Conservation (phyloP, 1,284 basidiomycete species). For the Malassezia caprae region DNA sequence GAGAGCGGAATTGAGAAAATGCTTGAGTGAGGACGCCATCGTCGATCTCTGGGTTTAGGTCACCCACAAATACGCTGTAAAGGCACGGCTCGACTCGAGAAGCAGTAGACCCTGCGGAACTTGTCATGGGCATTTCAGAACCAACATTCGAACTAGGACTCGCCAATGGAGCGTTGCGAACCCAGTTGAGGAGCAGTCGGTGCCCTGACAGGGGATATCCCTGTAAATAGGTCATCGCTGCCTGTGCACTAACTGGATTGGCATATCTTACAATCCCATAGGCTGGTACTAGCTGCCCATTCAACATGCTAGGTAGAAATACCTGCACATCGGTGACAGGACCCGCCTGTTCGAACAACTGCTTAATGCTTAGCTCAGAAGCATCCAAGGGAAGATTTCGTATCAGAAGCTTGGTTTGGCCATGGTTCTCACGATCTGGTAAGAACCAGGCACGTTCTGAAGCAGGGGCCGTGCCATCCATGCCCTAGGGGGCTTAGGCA, state of each 20-base stretch:
- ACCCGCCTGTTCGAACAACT: constrained; percentile 90
- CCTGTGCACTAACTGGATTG: constrained; percentile 29
- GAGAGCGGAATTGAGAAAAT: constrained; percentile 82
- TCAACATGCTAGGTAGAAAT: constrained; percentile 69
- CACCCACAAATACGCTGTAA: constrained; percentile 95
- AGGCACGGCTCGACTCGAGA: constrained; percentile 51
- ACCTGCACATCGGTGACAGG: constrained; percentile 95
- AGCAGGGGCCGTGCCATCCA: constrained; percentile 2
- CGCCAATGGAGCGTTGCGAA: constrained; percentile 9
- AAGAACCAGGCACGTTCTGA: not conserved
- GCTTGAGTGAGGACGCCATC: constrained; percentile 93
- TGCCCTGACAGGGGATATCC: constrained; percentile 96
- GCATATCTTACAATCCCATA: constrained; percentile 71
- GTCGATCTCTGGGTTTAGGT: constrained; percentile 93
- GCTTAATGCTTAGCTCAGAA: constrained; percentile 63
- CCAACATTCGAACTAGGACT: not conserved
- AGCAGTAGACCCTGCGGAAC: not conserved
- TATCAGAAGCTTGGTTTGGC: constrained; percentile 82
- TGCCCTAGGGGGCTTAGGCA: not conserved
- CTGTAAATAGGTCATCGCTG: constrained; percentile 65
- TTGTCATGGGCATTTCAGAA: not conserved
- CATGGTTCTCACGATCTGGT: not conserved
- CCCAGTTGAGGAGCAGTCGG: constrained; percentile 47
- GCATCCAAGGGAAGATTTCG: constrained; percentile 90
- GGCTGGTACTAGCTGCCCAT: constrained; percentile 91